Evolutionary conservation across 345 rosid genomes (phyloP).

Genomic region (Eucalyptus lansdowneana): DNA sequence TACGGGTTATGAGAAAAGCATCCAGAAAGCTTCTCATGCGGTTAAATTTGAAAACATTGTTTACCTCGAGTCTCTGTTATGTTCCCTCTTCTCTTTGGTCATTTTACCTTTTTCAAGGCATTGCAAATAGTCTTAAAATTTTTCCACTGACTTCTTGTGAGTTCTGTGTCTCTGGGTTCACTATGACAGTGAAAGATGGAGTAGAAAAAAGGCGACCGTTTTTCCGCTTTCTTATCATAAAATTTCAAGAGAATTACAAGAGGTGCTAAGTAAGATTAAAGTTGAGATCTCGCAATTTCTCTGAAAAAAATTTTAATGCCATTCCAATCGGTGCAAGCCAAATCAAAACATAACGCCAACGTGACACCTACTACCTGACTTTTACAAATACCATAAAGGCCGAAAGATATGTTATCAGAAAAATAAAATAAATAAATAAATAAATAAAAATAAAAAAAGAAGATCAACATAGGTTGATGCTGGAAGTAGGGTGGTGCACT

Average conservation of each 20-base stretch:
- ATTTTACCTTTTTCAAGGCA: too few relatives aligned
- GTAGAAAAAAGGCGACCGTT: not conserved
- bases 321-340: not conserved
- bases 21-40: too few relatives aligned
- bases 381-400: not conserved
- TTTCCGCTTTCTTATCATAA: not conserved
- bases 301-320: not conserved
- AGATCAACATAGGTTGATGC: not conserved
- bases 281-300: not conserved
- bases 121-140: too few relatives aligned
- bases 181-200: too few relatives aligned
- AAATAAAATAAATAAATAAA: too few relatives aligned
- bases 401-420: not conserved
- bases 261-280: not conserved
- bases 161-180: too few relatives aligned
- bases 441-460: too few relatives aligned
- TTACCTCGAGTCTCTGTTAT: too few relatives aligned
- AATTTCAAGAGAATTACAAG: not conserved
- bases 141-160: too few relatives aligned
- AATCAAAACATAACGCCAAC: not conserved
- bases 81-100: too few relatives aligned
- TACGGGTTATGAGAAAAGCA: accelerated
- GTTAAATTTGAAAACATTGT: too few relatives aligned
- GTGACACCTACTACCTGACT: not conserved
- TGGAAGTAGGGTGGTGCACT: not conserved